Evolutionary conservation across 208 protist species (phyloP).

Genomic region (Trypanosoma mega): DNA sequence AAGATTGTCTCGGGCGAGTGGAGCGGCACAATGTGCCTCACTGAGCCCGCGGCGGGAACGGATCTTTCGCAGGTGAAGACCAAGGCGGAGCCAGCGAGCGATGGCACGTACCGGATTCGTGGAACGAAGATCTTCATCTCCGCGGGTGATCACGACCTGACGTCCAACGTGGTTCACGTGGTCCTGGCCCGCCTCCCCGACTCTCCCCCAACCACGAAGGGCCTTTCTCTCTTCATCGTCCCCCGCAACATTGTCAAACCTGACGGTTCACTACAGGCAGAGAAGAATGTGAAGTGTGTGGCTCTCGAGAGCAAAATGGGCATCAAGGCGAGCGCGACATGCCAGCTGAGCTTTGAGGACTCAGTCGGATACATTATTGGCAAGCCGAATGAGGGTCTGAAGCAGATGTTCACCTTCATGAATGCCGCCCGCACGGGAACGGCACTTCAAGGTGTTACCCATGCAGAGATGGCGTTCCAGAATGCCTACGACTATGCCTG

Average conservation of each 20-base stretch:
- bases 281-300: constrained; percentile 63
- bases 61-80: constrained; percentile 84
- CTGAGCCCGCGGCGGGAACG: constrained; percentile 87
- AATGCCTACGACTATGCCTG: constrained; percentile 74
- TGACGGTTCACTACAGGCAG: constrained; percentile 59
- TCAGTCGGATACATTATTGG: constrained; percentile 87
- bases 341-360: constrained; percentile 84
- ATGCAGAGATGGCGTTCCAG: constrained; percentile 84
- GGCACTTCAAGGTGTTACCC: constrained; percentile 70
- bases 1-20: constrained; percentile 73
- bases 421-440: constrained; percentile 81
- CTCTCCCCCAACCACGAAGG: constrained; percentile 66
- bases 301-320: constrained; percentile 90
- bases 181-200: constrained; percentile 78
- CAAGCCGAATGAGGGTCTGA: constrained; percentile 70
- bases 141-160: constrained; percentile 87
- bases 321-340: constrained; percentile 78
- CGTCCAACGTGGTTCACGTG: constrained; percentile 85
- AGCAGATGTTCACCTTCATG: constrained; percentile 92
- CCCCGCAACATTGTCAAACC: constrained; percentile 68
- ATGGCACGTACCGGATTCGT: constrained; percentile 82
- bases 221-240: constrained; percentile 91
- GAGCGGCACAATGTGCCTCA: constrained; percentile 90
- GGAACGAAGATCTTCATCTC: constrained; percentile 93
- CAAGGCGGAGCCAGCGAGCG: constrained; percentile 60